Evolutionary conservation across 805 yeast genomes (phyloP), one percentile per base, ranked within the genome.

Genomic region (Saitoella complicata): DNA sequence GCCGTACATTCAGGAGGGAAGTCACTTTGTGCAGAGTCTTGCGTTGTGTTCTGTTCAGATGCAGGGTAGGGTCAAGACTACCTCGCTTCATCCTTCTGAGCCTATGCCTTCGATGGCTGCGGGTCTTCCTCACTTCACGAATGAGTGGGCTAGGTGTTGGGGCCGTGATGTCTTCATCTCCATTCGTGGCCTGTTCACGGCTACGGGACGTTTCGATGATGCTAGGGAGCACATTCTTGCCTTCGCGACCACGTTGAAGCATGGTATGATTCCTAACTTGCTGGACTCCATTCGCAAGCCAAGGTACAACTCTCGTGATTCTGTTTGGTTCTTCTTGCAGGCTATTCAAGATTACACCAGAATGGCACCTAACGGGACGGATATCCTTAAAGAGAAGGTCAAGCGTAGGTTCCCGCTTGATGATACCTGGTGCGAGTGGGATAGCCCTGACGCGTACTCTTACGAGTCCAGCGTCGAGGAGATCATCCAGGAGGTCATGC

Each of bases 101-200:
- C 30, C 31, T 8, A 71, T 76, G 10, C 81, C 94, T 1, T 74
- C 83, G 38, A 68, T 88, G 73, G 95, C 97, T 10, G 98, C 98
- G 1, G 98, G 97, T 1, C 69, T 88, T 49, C 98, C 98, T 1
- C 96, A 86, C 62, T 88, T 88, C 64, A 78, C 91, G 58, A 73
- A 72, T 47, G 85, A 80, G 51, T 87, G 81, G 61, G 86, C 88
- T 95, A 72, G 98, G 60, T 85, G 95, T 59, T 88, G 98, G 98
- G 98, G 98, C 21, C 73, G 98, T 57, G 98, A 88, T 62, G 94
- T 86, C 0, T 91, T 91, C 58, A 80, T 88, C 40, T 73, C 95
- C 0, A 69, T 81, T 38, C 68, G 95, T 49, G 98, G 98, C 0
- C 67, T 88, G 41, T 63, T 86, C 45, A 64, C 86, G 29, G 78